These are phyloP conservation scores for Suhomyces sp. DNA, from an alignment of 805 yeast species.

Conservation along the genomic window DNA sequence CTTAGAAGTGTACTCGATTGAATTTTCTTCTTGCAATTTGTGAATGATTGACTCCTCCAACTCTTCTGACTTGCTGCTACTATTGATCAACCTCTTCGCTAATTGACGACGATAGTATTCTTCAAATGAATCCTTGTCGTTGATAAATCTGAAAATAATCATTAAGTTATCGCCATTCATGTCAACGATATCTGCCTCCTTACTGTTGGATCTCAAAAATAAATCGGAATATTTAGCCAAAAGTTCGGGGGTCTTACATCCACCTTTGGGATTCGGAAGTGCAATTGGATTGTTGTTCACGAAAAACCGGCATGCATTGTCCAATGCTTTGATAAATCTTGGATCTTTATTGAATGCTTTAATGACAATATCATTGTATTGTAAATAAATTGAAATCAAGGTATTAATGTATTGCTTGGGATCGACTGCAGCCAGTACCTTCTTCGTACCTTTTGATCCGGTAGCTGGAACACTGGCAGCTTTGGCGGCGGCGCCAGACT, in stretches of 20 bases:
- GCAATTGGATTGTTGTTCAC: slow-evolving; percentile 85
- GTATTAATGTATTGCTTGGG: slow-evolving; percentile 82
- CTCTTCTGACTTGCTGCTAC: slow-evolving; percentile 81
- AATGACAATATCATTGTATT: slow-evolving; percentile 63
- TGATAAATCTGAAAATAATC: slow-evolving; percentile 81
- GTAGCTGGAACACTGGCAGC: slow-evolving; percentile 9
- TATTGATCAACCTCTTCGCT: slow-evolving; percentile 85
- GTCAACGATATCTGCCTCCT: slow-evolving; percentile 64
- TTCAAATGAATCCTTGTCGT: slow-evolving; percentile 95
- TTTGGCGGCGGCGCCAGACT: slow-evolving; percentile 17
- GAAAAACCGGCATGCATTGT: slow-evolving; percentile 80
- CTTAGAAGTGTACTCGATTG: slow-evolving; percentile 88
- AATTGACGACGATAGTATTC: slow-evolving; percentile 85
- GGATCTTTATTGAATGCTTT: slow-evolving; percentile 71
- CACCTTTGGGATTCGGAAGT: slow-evolving; percentile 53
- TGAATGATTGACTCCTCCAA: slow-evolving; percentile 83
- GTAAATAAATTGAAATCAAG: slow-evolving; percentile 65
- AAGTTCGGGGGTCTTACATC: slow-evolving; percentile 87
- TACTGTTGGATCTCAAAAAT: slow-evolving; percentile 71
- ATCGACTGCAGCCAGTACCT: slow-evolving; percentile 38
- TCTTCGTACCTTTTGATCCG: slow-evolving; percentile 16
- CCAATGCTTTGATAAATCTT: slow-evolving; percentile 81
- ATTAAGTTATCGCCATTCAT: slow-evolving; percentile 83
- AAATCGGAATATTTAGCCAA: slow-evolving; percentile 88
- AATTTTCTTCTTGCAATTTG: slow-evolving; percentile 83